phyloP scores from a whole-genome alignment of 2,329 filamentous ascomycete species.

The Penicillium sp. region DNA sequence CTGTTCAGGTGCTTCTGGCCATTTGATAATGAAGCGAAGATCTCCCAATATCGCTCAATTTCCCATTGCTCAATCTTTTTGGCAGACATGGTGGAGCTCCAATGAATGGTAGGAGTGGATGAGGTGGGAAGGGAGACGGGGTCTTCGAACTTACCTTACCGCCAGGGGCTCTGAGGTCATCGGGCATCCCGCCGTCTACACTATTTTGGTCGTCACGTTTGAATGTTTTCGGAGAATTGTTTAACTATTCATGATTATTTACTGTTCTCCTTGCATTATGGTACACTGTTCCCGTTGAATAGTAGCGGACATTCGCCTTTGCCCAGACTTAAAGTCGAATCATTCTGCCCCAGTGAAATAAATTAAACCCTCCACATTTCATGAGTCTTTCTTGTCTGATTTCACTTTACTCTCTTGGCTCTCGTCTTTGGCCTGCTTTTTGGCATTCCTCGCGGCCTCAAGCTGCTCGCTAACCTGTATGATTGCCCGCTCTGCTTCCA shows the following conservation, averaged over 20 bases:
- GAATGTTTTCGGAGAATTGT: background rate
- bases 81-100: slow-evolving; percentile 34
- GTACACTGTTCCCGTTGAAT: background rate
- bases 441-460: slow-evolving; percentile 19
- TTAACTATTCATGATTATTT: background rate
- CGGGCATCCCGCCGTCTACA: background rate
- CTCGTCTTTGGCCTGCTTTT: slow-evolving; percentile 13
- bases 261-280: background rate
- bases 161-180: slow-evolving; percentile 28
- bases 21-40: slow-evolving; percentile 68
- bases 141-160: slow-evolving; percentile 24
- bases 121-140: slow-evolving; percentile 12
- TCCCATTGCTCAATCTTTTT: slow-evolving; percentile 70
- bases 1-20: slow-evolving; percentile 68
- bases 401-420: background rate
- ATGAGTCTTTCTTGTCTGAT: slow-evolving; percentile 26
- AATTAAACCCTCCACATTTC: slow-evolving; percentile 2
- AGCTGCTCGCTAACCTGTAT: slow-evolving; percentile 64
- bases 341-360: background rate
- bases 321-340: background rate
- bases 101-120: slow-evolving; percentile 10
- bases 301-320: background rate
- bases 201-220: background rate
- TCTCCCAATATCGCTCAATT: slow-evolving; percentile 78
- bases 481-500: slow-evolving; percentile 74